Evolutionary conservation across 306 rosid species (phyloP).

Genomic region (Cicer bijugum): DNA sequence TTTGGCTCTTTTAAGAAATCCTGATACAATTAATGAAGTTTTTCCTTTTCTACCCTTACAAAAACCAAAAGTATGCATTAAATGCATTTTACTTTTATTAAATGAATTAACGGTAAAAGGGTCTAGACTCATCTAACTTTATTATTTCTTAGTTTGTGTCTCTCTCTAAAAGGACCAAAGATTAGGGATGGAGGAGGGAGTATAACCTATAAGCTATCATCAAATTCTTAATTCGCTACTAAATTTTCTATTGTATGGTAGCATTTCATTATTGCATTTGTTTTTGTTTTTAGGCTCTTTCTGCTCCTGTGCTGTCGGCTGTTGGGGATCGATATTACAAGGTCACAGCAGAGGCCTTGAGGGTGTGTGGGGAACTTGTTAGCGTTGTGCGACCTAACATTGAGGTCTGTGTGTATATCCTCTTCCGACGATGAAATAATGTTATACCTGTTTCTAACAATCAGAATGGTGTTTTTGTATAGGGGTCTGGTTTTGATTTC

Average conservation of each 20-base stretch:
- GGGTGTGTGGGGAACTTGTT: slow-evolving; percentile 96
- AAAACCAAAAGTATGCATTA: too few species aligned
- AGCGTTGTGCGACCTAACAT: slow-evolving; percentile 86
- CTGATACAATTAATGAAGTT: too few species aligned
- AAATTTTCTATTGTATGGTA: not conserved
- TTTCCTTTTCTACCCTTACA: too few species aligned
- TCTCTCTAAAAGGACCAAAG: too few species aligned
- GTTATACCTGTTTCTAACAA: slow-evolving; percentile 41
- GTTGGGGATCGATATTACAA: slow-evolving; percentile 98
- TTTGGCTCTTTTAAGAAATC: too few species aligned
- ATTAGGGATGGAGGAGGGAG: too few species aligned
- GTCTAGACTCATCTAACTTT: too few species aligned
- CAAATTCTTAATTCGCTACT: not conserved
- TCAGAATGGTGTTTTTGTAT: slow-evolving; percentile 40
- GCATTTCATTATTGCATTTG: slow-evolving; percentile 8
- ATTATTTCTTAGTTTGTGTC: too few species aligned
- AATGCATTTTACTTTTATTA: too few species aligned
- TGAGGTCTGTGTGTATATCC: slow-evolving; percentile 63
- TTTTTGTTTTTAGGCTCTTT: slow-evolving; percentile 73
- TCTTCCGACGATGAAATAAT: slow-evolving; percentile 32
- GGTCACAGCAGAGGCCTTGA: slow-evolving; percentile 98
- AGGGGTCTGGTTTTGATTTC: slow-evolving; percentile 84
- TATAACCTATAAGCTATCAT: slow-evolving; percentile 11
- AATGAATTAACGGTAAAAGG: too few species aligned
- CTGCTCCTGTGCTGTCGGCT: slow-evolving; percentile 94